A percentile compares a stretch with the other conserved stretches of the same genome.
Evolutionary conservation across 2,329 filamentous ascomycete genomes (phyloP).

Genomic region (Penicillium psychrosexuale): DNA sequence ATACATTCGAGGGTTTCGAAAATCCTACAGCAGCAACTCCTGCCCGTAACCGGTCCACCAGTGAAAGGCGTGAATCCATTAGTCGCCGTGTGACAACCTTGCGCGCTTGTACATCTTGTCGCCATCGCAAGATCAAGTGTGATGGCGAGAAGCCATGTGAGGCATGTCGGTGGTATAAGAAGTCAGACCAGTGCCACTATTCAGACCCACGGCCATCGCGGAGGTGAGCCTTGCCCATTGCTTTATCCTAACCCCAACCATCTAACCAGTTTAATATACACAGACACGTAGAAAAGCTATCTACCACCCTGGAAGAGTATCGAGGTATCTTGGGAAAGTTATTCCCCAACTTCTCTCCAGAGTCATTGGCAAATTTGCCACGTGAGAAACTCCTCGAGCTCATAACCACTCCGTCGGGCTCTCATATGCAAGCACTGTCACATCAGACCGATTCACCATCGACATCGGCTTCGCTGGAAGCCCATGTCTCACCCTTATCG

Average conservation of each 20-base stretch:
- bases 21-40: slow-evolving; percentile 32
- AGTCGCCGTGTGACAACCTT: slow-evolving; percentile 39
- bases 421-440: slow-evolving; percentile 32
- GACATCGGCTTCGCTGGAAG: slow-evolving; percentile 47
- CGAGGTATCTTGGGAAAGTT: slow-evolving; percentile 60
- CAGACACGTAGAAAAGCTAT: slow-evolving; percentile 55
- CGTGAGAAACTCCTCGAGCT: slow-evolving; percentile 60
- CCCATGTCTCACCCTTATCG: slow-evolving; percentile 38
- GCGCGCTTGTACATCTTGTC: slow-evolving; percentile 69
- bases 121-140: slow-evolving; percentile 78
- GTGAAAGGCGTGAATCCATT: slow-evolving; percentile 35
- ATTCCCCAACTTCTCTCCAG: slow-evolving; percentile 58
- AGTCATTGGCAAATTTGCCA: slow-evolving; percentile 52
- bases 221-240: slow-evolving; percentile 54
- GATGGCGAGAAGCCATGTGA: slow-evolving; percentile 79
- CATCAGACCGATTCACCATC: slow-evolving; percentile 42
- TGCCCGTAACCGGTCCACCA: slow-evolving; percentile 27
- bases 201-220: slow-evolving; percentile 77
- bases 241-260: slow-evolving; percentile 18
- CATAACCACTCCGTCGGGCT: slow-evolving; percentile 33
- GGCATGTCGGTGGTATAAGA: slow-evolving; percentile 77
- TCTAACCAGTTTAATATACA: not conserved
- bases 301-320: slow-evolving; percentile 65
- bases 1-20: slow-evolving; percentile 43
- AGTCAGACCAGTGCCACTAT: slow-evolving; percentile 74